phyloP scores from a whole-genome alignment of 2,329 filamentous ascomycete species.

The Metarhizium album region DNA sequence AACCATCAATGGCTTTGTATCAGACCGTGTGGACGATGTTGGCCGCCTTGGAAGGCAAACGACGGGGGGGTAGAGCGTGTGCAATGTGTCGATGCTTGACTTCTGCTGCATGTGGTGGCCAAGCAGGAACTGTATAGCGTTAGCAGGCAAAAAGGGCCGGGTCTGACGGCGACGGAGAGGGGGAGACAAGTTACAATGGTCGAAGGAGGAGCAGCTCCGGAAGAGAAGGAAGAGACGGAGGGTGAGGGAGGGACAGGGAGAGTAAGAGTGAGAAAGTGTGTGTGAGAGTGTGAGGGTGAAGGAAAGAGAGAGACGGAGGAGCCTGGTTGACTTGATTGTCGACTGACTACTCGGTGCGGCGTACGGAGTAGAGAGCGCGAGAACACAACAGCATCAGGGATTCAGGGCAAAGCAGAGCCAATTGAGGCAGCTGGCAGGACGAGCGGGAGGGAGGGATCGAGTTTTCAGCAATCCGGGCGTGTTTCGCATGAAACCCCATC shows the following conservation, averaged over 20 bases:
- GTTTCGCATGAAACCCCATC: constrained; percentile 20
- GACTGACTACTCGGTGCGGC: no score
- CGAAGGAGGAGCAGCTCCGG: not conserved
- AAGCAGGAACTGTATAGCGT: no score
- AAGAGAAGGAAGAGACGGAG: constrained; percentile 2
- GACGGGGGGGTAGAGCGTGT: not conserved
- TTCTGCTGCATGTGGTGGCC: no score
- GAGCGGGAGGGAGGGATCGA: constrained; percentile 16
- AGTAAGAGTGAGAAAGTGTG: no score
- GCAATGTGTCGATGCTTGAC: not conserved
- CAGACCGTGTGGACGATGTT: no score
- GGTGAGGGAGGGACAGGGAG: not conserved
- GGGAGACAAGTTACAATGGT: not conserved
- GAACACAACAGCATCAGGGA: no score
- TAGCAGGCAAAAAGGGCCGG: not conserved
- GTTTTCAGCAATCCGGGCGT: constrained; percentile 18
- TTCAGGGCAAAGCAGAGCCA: no score
- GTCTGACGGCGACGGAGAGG: not conserved
- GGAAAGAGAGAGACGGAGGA: no score
- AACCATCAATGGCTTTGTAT: not conserved
- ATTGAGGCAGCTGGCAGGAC: not conserved
- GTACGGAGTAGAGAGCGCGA: no score
- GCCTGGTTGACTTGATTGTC: no score
- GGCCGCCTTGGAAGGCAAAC: not conserved
- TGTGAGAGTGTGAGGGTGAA: no score